Evolutionary conservation across 2,329 filamentous ascomycete genomes (phyloP).

Genomic region (Penicillium thymicola): DNA sequence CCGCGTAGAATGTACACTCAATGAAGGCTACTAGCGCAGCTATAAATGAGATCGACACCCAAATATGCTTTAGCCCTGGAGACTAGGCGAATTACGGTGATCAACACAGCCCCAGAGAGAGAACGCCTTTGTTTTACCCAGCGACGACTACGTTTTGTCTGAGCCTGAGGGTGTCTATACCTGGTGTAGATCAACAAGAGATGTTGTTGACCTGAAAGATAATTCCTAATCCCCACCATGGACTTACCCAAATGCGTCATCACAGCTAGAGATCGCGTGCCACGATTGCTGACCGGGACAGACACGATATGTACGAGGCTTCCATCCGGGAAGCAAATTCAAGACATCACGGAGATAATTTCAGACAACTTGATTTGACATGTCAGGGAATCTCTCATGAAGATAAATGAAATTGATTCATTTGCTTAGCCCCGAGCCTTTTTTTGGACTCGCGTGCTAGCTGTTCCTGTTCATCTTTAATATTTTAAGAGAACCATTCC

Average conservation of each 20-base stretch:
- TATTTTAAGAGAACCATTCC: slow-evolving; percentile 34
- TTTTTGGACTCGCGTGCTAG: slow-evolving; percentile 28
- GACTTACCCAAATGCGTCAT: not conserved
- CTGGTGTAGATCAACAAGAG: not conserved
- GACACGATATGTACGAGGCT: not conserved
- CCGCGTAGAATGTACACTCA: not conserved
- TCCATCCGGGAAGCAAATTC: not conserved
- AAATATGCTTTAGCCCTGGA: not conserved
- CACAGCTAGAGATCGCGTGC: not conserved
- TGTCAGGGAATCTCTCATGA: slow-evolving; percentile 27
- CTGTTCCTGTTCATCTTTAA: slow-evolving; percentile 35
- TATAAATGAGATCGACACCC: not conserved
- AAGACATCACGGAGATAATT: slow-evolving; percentile 1
- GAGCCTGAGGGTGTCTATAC: not conserved
- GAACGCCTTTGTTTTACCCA: not conserved
- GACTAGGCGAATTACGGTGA: not conserved
- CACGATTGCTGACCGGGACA: not conserved
- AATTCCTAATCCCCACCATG: not conserved
- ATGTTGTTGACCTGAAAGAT: not conserved
- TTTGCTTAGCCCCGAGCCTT: slow-evolving; percentile 32
- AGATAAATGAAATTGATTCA: slow-evolving; percentile 32
- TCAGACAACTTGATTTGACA: slow-evolving; percentile 13
- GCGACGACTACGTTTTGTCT: not conserved
- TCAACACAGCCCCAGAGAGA: not conserved
- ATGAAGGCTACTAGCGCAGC: not conserved